Evolutionary conservation across 768 basidiomycete species (phyloP).

Genomic region (Naganishia kalamii): DNA sequence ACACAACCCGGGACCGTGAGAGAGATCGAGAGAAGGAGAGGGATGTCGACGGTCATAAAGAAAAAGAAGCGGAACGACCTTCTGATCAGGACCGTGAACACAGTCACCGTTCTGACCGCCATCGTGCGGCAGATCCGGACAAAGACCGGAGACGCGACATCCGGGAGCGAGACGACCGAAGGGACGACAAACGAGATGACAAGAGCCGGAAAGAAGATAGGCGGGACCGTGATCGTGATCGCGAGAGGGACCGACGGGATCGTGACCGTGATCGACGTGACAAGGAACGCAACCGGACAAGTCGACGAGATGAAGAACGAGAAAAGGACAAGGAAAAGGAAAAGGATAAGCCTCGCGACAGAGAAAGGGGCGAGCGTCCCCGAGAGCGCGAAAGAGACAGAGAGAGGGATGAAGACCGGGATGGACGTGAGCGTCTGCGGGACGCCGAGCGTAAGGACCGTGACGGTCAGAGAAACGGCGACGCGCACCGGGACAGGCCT

Average conservation of each 20-base stretch:
- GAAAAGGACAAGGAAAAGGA: slow-evolving; percentile 1
- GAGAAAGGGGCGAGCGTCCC: neutral
- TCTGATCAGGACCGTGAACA: neutral
- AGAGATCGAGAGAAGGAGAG: slow-evolving; percentile 12
- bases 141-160: neutral
- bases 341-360: neutral
- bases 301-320: neutral
- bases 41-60: neutral
- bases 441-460: neutral
- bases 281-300: slow-evolving; percentile 3
- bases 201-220: neutral
- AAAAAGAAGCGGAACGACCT: neutral
- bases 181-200: neutral
- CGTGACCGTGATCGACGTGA: slow-evolving; percentile 14
- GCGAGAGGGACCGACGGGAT: slow-evolving; percentile 15
- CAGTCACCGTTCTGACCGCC: slow-evolving; percentile 1
- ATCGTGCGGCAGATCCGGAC: slow-evolving; percentile 4
- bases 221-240: neutral
- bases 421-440: neutral
- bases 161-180: slow-evolving; percentile 1
- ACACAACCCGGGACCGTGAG: too few species aligned
- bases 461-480: neutral
- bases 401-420: neutral
- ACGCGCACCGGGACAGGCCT: neutral
- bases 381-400: too few species aligned